phyloP scores from a whole-genome alignment of 169 alveolate species.

The Cyclospora cayetanensis region DNA sequence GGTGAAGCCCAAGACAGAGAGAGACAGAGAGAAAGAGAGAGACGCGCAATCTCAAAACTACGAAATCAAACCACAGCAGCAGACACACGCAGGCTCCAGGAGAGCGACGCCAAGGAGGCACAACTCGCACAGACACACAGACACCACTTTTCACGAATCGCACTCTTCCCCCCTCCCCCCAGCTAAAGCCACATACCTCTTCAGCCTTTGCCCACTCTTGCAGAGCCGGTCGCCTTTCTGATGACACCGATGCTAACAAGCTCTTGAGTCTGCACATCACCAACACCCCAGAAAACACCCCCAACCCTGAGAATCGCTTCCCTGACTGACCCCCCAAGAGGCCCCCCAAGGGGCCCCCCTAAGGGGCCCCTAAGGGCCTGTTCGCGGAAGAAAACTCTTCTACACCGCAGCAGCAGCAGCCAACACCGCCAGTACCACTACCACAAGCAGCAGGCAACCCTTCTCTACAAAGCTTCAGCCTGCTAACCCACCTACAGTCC shows the following conservation, averaged over 20 bases:
- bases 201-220: constrained; percentile 27
- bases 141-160: neutral
- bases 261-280: neutral
- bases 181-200: neutral
- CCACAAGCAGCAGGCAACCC: neutral
- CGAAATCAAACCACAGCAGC: neutral
- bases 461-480: neutral
- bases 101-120: too few species aligned
- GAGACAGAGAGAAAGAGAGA: neutral
- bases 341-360: too few species aligned
- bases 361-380: neutral
- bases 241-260: neutral
- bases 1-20: neutral
- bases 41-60: neutral
- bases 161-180: neutral
- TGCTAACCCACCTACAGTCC: neutral
- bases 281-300: neutral
- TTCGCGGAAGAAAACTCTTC: neutral
- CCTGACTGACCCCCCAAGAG: neutral
- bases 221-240: constrained; percentile 23
- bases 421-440: neutral
- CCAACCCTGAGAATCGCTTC: neutral
- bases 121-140: neutral
- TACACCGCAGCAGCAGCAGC: too few species aligned
- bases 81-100: too few species aligned